Percentiles rank a stretch among this genome's conserved stretches.
Conservation (phyloP, 164 flowering plant genomes). For the Protea cynaroides region DNA sequence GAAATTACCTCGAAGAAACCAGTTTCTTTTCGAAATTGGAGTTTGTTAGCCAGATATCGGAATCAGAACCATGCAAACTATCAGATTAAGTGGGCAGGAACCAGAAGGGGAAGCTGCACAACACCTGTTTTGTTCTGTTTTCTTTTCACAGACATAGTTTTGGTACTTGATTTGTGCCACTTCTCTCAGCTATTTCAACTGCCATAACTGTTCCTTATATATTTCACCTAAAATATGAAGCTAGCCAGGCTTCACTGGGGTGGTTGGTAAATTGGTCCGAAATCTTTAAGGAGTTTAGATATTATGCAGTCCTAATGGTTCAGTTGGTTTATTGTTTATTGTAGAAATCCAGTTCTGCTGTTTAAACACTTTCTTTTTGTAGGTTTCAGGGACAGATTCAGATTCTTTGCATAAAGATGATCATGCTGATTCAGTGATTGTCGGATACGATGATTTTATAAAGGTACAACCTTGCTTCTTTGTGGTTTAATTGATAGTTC, state of each 20-base stretch:
- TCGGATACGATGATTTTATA: slow-evolving; percentile 65
- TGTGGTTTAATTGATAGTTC: background rate
- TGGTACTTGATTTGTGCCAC: too few species aligned
- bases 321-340: background rate
- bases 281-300: background rate
- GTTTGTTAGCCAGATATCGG: too few species aligned
- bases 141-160: too few species aligned
- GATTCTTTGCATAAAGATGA: slow-evolving; percentile 27
- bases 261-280: background rate
- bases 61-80: too few species aligned
- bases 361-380: slow-evolving; percentile 1
- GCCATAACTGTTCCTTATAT: background rate
- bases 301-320: background rate
- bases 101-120: too few species aligned
- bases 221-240: background rate
- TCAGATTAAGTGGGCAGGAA: too few species aligned
- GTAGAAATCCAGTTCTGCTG: background rate
- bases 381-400: slow-evolving; percentile 41
- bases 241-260: too few species aligned
- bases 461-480: slow-evolving; percentile 37
- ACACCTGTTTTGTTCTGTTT: too few species aligned
- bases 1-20: too few species aligned
- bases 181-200: background rate
- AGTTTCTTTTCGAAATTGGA: too few species aligned
- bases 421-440: slow-evolving; percentile 44